Evolutionary conservation across 106 monocot species (phyloP), one percentile per base, ranked within the genome.

Genomic region (Allium fistulosum): DNA sequence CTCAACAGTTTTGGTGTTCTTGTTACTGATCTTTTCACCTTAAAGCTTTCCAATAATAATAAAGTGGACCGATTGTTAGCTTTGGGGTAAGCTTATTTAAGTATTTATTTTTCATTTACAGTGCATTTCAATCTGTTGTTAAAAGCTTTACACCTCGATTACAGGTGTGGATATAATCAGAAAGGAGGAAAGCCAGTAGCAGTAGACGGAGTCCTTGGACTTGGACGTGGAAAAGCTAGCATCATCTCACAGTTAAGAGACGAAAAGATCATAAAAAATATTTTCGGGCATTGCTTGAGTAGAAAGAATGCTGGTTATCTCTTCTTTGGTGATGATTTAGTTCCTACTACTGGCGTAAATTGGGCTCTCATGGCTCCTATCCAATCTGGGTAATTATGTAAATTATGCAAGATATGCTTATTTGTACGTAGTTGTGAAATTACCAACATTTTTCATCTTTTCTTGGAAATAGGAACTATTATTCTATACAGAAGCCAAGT

Each of bases 1-100:
- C 76, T 73, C 13, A 89, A 88, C 63, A 92, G 91, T n/a, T 53
- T 83, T 18, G 96, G 96, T 46, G 92, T 97, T 49, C 84, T 97
- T 48, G 65, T 92, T 7, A 26, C 59, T 9, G 96, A 97, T 59
- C 12, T 66, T 59, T 76, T 97, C 61, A 49, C 75, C 9, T 48
- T 97, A 48, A 76, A 63, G 9, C 69, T 97, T 26, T 51, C 76
- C 48, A 96, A 96, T 68, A 77, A 75, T 28, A 82, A 86, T 67
- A 13, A 70, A 61, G 72, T 76, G 56, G 69, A 62, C 52, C 80
- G 86, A 14, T 53, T 11, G 17, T 80, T 97, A 63, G 76, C 80
- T 17, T 97, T 97, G 50, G 87, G 94, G 66, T 67, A 22, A 67
- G 37, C 62, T 62, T 62, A 11, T 45, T 18, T 62, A 10, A 11